Evolutionary conservation across 306 rosid genomes (phyloP).

Genomic region (Pterocarpus santalinus): DNA sequence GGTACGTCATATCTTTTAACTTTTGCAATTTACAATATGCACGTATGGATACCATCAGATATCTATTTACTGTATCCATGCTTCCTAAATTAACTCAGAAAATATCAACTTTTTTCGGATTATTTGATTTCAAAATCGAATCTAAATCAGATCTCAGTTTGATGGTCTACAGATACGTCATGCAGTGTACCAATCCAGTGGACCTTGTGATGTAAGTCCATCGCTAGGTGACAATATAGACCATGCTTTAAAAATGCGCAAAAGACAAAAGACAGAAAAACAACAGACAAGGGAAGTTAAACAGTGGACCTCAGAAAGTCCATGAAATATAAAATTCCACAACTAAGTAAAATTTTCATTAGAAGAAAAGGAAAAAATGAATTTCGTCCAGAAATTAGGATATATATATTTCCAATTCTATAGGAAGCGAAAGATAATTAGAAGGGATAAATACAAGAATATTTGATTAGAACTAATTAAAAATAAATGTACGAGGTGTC

Average conservation of each 20-base stretch:
- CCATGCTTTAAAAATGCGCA: constrained; percentile 10
- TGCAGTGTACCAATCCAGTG: not conserved
- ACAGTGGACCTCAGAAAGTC: constrained; percentile 16
- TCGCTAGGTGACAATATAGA: constrained; percentile 23
- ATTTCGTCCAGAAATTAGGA: constrained; percentile 26
- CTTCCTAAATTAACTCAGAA: not conserved
- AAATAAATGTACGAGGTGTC: constrained; percentile 31
- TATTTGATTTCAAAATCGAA: not conserved
- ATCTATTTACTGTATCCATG: not conserved
- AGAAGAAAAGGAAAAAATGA: not conserved
- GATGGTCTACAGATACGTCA: not conserved
- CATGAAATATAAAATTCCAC: constrained; percentile 1
- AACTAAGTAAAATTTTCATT: not conserved
- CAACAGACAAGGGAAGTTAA: not conserved
- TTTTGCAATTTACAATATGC: no score
- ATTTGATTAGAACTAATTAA: constrained; percentile 20
- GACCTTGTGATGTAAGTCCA: not conserved
- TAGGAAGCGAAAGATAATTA: constrained; percentile 21
- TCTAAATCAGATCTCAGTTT: not conserved
- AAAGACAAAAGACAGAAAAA: constrained; percentile 6
- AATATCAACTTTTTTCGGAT: not conserved
- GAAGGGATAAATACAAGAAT: constrained; percentile 39
- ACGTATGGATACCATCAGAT: no score
- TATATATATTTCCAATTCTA: constrained; percentile 15
- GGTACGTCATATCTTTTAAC: no score